Evolutionary conservation across 2,329 filamentous ascomycete genomes (phyloP).

Genomic region (Periglandula ipomoeae): DNA sequence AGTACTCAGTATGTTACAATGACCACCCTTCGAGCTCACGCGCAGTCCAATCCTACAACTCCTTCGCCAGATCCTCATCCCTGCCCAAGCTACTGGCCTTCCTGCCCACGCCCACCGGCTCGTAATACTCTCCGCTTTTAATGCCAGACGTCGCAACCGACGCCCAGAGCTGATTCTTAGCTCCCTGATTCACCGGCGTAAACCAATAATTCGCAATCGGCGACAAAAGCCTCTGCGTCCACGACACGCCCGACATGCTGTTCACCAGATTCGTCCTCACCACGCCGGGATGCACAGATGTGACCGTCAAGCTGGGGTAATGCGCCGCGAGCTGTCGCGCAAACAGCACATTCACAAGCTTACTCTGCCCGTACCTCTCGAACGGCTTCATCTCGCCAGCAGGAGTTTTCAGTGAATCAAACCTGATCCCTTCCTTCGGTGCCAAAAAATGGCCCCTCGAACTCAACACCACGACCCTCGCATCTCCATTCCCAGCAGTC

Average conservation of each 20-base stretch:
- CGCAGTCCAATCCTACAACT: conserved; percentile 28
- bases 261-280: conserved; percentile 19
- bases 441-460: conserved; percentile 17
- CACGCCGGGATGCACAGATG: conserved; percentile 19
- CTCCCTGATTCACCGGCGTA: conserved; percentile 22
- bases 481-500: conserved; percentile 18
- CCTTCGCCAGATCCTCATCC: conserved; percentile 19
- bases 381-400: conserved; percentile 13
- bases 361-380: conserved; percentile 21
- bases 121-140: conserved; percentile 23
- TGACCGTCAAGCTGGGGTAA: conserved; percentile 16
- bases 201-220: conserved; percentile 12
- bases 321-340: conserved; percentile 17
- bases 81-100: conserved; percentile 14
- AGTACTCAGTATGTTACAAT: too few species aligned
- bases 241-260: conserved; percentile 7
- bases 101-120: conserved; percentile 20
- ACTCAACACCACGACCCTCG: conserved; percentile 21
- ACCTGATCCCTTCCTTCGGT: conserved; percentile 17
- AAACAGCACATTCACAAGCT: conserved; percentile 22
- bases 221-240: conserved; percentile 7
- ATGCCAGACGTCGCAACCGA: conserved; percentile 22
- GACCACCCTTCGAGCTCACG: conserved; percentile 16
- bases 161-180: conserved; percentile 34
- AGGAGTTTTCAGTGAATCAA: conserved; percentile 19